Conservation (phyloP, 1,284 basidiomycete genomes). For the Wallemia hederae region DNA sequence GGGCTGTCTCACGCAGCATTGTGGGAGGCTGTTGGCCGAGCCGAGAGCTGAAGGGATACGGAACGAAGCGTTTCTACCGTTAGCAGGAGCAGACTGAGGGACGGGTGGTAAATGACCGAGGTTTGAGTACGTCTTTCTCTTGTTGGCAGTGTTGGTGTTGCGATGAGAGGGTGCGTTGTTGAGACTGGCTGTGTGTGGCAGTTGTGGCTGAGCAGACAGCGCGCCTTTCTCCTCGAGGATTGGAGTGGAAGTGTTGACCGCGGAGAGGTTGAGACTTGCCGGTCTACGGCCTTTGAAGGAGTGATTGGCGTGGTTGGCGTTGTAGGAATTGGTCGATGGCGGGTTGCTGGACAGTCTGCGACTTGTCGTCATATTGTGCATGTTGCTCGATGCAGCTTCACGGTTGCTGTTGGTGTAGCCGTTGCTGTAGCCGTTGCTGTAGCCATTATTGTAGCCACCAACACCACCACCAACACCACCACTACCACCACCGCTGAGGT, state of each 20-base stretch:
- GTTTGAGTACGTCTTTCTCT: background rate
- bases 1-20: background rate
- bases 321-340: background rate
- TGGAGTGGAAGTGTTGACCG: background rate
- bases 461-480: no score
- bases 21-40: background rate
- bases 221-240: background rate
- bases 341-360: background rate
- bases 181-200: background rate
- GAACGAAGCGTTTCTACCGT: background rate
- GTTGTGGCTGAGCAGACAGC: no score
- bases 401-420: no score
- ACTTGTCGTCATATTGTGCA: background rate
- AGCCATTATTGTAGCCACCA: no score
- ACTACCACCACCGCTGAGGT: background rate
- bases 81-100: background rate
- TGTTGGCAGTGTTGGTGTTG: background rate
- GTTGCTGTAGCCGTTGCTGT: no score
- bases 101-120: background rate
- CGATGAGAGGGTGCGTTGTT: background rate
- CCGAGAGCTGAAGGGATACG: background rate
- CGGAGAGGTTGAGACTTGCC: background rate
- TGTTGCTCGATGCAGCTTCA: background rate
- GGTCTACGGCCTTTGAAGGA: background rate
- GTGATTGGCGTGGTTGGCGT: background rate